Evolutionary conservation across 306 rosid species (phyloP).

Genomic region (Sechiopsis laciniata): DNA sequence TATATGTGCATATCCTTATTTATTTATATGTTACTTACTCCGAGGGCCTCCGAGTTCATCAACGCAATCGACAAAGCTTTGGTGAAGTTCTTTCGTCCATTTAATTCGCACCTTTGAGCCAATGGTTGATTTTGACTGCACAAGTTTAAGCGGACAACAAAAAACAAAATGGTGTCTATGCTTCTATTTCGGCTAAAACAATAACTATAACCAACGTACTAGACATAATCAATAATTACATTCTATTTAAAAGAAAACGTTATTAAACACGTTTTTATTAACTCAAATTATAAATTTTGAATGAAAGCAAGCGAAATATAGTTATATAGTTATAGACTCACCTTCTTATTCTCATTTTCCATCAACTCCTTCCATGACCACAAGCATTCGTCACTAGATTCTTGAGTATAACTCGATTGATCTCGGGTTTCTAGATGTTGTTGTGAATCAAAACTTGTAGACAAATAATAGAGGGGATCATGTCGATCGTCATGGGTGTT

Average conservation of each 20-base stretch:
- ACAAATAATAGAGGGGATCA: background rate
- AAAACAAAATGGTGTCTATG: no score
- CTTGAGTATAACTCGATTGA: background rate
- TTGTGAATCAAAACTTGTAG: background rate
- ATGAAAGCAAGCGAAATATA: background rate
- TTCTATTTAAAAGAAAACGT: background rate
- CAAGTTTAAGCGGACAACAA: background rate
- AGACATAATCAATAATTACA: background rate
- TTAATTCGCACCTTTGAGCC: background rate
- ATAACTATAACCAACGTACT: background rate
- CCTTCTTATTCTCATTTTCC: background rate
- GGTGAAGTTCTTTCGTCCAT: conserved; percentile 15
- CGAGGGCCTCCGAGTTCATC: background rate
- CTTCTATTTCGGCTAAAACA: background rate
- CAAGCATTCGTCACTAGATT: background rate
- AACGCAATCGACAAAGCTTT: background rate
- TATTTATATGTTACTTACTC: conserved; percentile 1
- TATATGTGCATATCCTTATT: background rate
- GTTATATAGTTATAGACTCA: background rate
- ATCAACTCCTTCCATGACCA: background rate
- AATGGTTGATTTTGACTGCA: background rate
- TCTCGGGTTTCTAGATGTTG: background rate
- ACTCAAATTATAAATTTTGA: background rate
- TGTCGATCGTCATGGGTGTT: background rate
- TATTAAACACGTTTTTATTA: background rate